These are phyloP conservation scores for Kwoniella heveanensis DNA, from an alignment of 768 basidiomycete genomes.

Conservation along the genomic window DNA sequence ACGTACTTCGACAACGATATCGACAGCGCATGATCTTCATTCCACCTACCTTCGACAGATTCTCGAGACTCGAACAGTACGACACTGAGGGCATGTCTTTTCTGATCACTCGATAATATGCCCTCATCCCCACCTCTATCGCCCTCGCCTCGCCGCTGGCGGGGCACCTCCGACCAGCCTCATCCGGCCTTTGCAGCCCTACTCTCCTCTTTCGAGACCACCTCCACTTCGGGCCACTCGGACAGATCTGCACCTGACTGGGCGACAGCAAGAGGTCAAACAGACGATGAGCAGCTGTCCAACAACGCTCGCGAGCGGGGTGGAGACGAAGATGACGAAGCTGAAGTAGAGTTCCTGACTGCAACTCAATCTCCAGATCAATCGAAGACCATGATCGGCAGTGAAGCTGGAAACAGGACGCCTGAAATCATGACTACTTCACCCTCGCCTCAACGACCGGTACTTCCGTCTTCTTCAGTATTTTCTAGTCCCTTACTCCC, in stretches of 20 bases:
- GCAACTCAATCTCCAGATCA: conserved; percentile 11
- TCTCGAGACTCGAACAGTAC: neutral
- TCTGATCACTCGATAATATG: conserved; percentile 5
- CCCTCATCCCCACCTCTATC: conserved; percentile 36
- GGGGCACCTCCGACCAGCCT: conserved; percentile 21
- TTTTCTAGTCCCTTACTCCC: conserved; percentile 18
- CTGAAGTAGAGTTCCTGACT: conserved; percentile 34
- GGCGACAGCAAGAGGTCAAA: conserved; percentile 15
- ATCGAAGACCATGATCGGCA: neutral
- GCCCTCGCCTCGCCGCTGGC: conserved; percentile 37
- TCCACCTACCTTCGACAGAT: neutral
- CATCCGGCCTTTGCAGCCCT: conserved; percentile 38
- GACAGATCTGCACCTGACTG: conserved; percentile 9
- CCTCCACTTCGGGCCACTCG: conserved; percentile 8
- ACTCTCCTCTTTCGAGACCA: conserved; percentile 27
- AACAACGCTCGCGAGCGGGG: neutral
- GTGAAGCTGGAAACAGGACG: neutral
- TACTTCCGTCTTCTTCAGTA: neutral
- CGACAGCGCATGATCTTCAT: neutral
- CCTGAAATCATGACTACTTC: conserved; percentile 45
- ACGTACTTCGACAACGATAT: neutral
- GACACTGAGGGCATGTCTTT: neutral
- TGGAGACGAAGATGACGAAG: conserved; percentile 23
- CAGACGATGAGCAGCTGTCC: neutral
- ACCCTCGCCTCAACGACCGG: conserved; percentile 37